phyloP scores from a whole-genome alignment of 176 grass and related monocot species.

The Saccharum spontaneum region DNA sequence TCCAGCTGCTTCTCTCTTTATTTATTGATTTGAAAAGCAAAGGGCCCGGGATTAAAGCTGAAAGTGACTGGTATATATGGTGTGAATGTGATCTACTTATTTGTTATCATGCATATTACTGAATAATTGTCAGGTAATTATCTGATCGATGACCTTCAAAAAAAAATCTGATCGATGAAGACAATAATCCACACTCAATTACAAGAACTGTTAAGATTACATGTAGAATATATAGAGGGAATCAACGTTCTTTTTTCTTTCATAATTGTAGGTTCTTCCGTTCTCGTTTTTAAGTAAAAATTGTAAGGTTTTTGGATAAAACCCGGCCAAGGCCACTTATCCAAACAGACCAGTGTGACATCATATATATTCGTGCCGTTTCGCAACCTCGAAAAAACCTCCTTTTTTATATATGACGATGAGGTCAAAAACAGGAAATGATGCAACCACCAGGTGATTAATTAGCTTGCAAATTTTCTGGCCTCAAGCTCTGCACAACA shows the following conservation, averaged over 20 bases:
- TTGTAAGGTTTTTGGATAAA: neutral
- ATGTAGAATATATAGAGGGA: neutral
- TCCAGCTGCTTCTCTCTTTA: neutral
- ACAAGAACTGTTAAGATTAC: neutral
- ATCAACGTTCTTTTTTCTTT: neutral
- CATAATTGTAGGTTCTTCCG: neutral
- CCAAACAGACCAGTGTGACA: neutral
- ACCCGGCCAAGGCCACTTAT: neutral
- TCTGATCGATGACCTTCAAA: neutral
- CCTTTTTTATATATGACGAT: too few species aligned
- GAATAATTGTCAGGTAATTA: neutral
- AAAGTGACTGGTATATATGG: neutral
- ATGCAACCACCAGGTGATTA: neutral
- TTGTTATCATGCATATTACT: neutral
- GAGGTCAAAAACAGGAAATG: neutral
- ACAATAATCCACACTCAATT: neutral
- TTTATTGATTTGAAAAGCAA: neutral
- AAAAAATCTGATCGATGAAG: neutral
- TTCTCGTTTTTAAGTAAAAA: neutral
- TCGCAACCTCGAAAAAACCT: neutral
- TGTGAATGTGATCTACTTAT: neutral
- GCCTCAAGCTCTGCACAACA: neutral
- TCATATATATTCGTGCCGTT: neutral
- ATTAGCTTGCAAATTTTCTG: constrained; percentile 9
- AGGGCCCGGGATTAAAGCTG: neutral